Evolutionary conservation across 768 basidiomycete species (phyloP), one percentile per base, ranked within the genome.

Genomic region (Boletus tomentosulus): DNA sequence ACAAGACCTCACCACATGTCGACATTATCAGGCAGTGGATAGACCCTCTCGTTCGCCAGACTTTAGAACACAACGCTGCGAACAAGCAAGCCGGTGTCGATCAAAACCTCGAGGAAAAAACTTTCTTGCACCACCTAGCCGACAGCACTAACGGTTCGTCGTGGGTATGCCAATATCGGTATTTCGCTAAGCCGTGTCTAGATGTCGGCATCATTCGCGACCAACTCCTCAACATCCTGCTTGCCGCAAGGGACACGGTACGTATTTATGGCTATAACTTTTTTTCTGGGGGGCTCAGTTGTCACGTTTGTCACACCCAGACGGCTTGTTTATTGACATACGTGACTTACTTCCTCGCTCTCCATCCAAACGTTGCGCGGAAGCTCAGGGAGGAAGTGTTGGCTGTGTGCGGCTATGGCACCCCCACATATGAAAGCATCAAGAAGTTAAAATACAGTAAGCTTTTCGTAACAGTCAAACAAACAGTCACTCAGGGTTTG

Each of bases 231-330:
- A 92, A 82, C 62, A 82, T 91, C 66, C 72, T 93, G 2, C 73
- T 92, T 11, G 90, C 90, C 6, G 79, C 87, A 24, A 72, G 90
- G 51, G 90, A 93, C 70, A 91, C 90, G 34, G 87, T 86, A 41
- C 45, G 80, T 73, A 19, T 43, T 38, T 50, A 42, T 24, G 30
- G 50, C 1, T 31, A 42, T 39, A 13, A 7, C 22, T 11, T n/a
- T 35, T 19, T 3, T 38, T 30, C 28, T 3, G 13, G 25, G 11
- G 15, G 53, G 22, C 49, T 34, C 9, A 56, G 4, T 31, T 38
- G 48, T 51, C 31, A 15, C 44, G 50, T 56, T 31, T 38, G 46
- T 52, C 34, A 16, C 42, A 50, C 56, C 19, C 55, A 87, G 86
- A 89, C 89, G 0, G 81, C 88, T 22, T 82, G 81, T 52, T 73